phyloP scores from a whole-genome alignment of 2,329 filamentous ascomycete genomes.

The Sporothrix humicola region DNA sequence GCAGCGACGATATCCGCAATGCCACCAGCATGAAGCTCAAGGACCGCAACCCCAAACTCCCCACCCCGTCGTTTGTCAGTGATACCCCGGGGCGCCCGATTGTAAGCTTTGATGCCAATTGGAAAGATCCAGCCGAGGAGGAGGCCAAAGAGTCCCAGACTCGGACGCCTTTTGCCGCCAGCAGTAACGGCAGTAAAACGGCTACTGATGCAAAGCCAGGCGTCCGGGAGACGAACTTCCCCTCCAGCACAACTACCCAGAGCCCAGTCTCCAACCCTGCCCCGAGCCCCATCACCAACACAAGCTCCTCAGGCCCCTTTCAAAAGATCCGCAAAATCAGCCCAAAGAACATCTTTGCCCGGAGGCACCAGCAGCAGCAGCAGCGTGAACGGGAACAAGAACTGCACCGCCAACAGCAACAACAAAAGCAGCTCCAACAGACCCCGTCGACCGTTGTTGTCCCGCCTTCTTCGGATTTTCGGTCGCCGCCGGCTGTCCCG shows the following conservation, averaged over 20 bases:
- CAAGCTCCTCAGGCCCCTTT: constrained; percentile 38
- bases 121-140: constrained; percentile 64
- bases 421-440: constrained; percentile 1
- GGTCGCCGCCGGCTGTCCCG: constrained; percentile 44
- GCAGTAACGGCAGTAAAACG: constrained; percentile 52
- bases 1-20: constrained; percentile 83
- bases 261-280: neutral
- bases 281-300: constrained; percentile 35
- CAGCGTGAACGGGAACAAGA: constrained; percentile 13
- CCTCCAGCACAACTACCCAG: neutral
- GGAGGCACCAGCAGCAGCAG: constrained; percentile 41
- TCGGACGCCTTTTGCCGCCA: neutral
- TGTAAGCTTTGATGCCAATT: constrained; percentile 92
- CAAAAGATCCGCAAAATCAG: constrained; percentile 30
- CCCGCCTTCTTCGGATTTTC: constrained; percentile 58
- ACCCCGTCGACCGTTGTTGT: constrained; percentile 58
- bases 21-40: constrained; percentile 88
- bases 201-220: constrained; percentile 72
- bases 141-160: neutral
- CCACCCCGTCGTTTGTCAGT: constrained; percentile 88
- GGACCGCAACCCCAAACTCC: constrained; percentile 84
- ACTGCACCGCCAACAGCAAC: constrained; percentile 20
- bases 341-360: constrained; percentile 35
- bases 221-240: constrained; percentile 44
- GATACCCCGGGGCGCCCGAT: constrained; percentile 89